phyloP scores from a whole-genome alignment of 2,329 filamentous ascomycete species.

The Fusarium continuum region DNA sequence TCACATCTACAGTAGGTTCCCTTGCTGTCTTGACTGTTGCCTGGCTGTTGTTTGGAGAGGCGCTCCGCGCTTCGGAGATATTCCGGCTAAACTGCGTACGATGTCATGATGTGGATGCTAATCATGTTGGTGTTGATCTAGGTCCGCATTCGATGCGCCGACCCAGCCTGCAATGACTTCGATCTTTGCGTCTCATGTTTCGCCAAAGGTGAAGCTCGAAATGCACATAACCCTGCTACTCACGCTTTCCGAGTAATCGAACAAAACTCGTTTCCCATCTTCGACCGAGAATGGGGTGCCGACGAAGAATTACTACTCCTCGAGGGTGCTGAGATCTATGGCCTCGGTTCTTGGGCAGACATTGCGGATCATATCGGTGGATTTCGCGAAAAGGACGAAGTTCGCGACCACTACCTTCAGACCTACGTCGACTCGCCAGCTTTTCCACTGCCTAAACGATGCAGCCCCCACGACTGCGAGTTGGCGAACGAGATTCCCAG shows the following conservation, averaged over 20 bases:
- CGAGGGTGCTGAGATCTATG: conserved; percentile 95
- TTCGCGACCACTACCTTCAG: conserved; percentile 90
- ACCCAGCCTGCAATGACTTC: conserved; percentile 86
- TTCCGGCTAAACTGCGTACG: conserved; percentile 35
- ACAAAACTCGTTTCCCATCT: conserved; percentile 98
- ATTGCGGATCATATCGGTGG: conserved; percentile 98
- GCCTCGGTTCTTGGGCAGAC: conserved; percentile 95
- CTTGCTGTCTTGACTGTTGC: conserved; percentile 11
- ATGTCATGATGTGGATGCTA: conserved; percentile 39
- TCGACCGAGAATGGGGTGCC: conserved; percentile 92
- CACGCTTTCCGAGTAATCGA: conserved; percentile 95
- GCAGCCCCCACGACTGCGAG: conserved; percentile 81
- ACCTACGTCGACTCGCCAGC: conserved; percentile 84
- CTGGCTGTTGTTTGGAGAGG: conserved; percentile 2
- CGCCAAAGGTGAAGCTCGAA: conserved; percentile 79
- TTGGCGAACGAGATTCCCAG: conserved; percentile 83
- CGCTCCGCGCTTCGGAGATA: conserved; percentile 39
- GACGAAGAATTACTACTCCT: conserved; percentile 94
- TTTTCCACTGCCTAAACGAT: conserved; percentile 88
- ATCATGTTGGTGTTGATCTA: conserved; percentile 50
- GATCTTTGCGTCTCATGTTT: conserved; percentile 98
- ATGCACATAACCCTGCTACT: conserved; percentile 84
- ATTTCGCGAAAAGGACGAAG: conserved; percentile 93
- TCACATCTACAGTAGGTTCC: conserved; percentile 87
- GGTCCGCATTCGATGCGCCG: conserved; percentile 95